These are phyloP conservation scores for Lasiodiplodia sp. DNA, from an alignment of 2,329 filamentous ascomycete genomes.

Conservation along the genomic window DNA sequence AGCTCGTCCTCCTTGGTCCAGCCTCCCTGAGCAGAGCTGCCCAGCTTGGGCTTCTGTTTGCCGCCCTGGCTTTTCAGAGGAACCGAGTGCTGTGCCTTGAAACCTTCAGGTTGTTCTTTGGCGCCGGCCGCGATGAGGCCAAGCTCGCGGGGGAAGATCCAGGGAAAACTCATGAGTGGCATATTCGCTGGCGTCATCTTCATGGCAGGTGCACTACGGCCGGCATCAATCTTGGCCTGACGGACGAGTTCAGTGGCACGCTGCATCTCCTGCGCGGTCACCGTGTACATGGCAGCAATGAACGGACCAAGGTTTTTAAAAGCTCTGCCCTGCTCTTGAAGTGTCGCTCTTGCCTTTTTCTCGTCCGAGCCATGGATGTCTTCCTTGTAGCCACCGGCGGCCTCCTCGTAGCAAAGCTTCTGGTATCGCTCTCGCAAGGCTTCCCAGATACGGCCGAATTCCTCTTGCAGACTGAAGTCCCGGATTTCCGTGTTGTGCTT, in stretches of 20 bases:
- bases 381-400: conserved; percentile 62
- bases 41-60: conserved; percentile 1
- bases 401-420: conserved; percentile 69
- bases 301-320: conserved; percentile 71
- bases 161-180: conserved; percentile 92
- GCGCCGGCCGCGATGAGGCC: conserved; percentile 67
- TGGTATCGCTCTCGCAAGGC: conserved; percentile 74
- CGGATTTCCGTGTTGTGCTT: conserved; percentile 73
- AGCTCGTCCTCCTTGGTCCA: conserved; percentile 17
- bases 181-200: conserved; percentile 66
- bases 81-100: background rate
- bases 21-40: background rate
- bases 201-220: conserved; percentile 45
- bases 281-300: conserved; percentile 85
- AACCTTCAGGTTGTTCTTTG: background rate
- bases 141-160: conserved; percentile 81
- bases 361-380: conserved; percentile 48
- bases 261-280: conserved; percentile 76
- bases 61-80: background rate
- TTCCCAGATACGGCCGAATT: conserved; percentile 73
- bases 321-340: conserved; percentile 59
- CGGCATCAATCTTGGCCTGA: conserved; percentile 49
- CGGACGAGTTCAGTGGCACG: conserved; percentile 63
- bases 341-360: background rate
- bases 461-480: conserved; percentile 89